Evolutionary conservation across 176 grass and related monocot genomes (phyloP), one percentile per base, ranked within the genome.

Genomic region (Eremochloa ophiuroides): DNA sequence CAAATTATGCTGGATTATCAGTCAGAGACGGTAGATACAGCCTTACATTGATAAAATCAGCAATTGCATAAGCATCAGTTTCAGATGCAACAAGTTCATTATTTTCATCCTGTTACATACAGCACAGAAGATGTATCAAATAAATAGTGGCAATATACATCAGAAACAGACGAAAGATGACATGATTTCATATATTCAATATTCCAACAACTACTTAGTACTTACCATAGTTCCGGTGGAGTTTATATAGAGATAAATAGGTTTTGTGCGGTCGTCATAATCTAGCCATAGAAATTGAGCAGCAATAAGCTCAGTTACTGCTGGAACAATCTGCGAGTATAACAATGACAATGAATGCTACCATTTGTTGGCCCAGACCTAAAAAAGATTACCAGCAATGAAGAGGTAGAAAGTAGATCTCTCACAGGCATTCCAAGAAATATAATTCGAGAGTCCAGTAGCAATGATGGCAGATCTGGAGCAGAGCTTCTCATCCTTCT

Each of bases 341-440:
- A 62, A 78, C 43, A 56, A 79, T 9, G 9, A 71, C 53, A 80
- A 0, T 50, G 12, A 70, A 62, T 37, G 33, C 73, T 62, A 73
- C 31, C 43, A 39, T 66, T 10, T 66, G 31, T 72, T 34, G 18
- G 65, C 8, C 60, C 20, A 84, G 78, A 85, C 60, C 14, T 41
- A 29, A 38, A 47, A 77, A 50, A 35, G 66, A 30, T 0, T 26
- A 20, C 0, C 0, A 15, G 62, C 39, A 56, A 59, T 4, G 26
- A 71, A 55, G 28, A 26, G 13, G 71, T 56, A 41, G 8, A 79
- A 41, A 56, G 25, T 55, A 71, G 40, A 53, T 72, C 28, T 80
- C 88, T 87, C 83, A 97, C 94, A 67, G 92, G 88, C 92, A 98
- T 98, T 81, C 92, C 90, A 66, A 98, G 90, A 73, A 83, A 94